Evolutionary conservation across 2,329 filamentous ascomycete genomes (phyloP).

Genomic region (Fusarium buxicola): DNA sequence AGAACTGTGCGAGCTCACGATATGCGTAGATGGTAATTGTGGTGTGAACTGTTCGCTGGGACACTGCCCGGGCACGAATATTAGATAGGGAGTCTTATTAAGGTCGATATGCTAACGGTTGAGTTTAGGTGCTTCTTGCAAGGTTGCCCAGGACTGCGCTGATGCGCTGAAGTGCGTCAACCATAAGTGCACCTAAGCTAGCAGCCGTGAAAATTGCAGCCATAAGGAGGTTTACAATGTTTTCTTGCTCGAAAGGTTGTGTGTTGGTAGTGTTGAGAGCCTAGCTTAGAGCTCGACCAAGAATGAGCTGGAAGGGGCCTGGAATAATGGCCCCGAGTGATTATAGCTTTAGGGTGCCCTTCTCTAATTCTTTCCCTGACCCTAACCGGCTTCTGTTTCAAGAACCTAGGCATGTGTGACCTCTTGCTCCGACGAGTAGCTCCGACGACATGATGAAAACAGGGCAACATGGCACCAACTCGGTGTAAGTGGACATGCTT

Average conservation of each 20-base stretch:
- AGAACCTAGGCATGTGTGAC: neutral
- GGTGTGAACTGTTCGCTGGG: neutral
- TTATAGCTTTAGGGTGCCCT: too few relatives aligned
- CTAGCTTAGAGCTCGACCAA: too few relatives aligned
- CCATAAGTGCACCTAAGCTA: neutral
- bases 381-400: neutral
- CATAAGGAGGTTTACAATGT: too few relatives aligned
- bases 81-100: neutral
- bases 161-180: conserved; percentile 1
- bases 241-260: neutral
- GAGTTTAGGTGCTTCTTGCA: neutral
- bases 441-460: neutral
- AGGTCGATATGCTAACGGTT: neutral
- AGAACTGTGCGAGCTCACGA: too few relatives aligned
- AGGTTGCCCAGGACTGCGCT: conserved; percentile 3
- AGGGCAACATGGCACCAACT: conserved; percentile 10
- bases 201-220: too few relatives aligned
- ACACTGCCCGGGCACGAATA: neutral
- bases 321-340: neutral
- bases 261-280: too few relatives aligned
- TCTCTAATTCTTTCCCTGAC: too few relatives aligned
- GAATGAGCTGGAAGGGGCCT: neutral
- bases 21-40: conserved; percentile 3
- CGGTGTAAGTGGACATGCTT: neutral
- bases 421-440: neutral